These are phyloP conservation scores for Pulveroboletus frians DNA, from an alignment of 768 basidiomycete genomes.

Conservation along the genomic window DNA sequence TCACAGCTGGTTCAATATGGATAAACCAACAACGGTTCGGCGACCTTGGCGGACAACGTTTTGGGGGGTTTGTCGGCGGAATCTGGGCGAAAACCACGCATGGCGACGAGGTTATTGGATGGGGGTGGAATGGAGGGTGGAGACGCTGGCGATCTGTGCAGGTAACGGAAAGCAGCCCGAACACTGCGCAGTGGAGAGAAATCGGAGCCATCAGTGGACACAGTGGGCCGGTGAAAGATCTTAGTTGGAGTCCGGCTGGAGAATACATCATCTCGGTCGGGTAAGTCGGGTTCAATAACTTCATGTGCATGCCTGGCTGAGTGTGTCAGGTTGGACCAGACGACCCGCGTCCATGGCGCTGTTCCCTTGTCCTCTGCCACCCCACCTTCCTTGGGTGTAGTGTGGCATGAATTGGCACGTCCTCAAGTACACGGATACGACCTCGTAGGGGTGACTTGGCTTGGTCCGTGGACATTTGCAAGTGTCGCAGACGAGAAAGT, in stretches of 20 bases:
- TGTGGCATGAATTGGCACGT: constrained; percentile 85
- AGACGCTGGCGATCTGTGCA: constrained; percentile 66
- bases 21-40: constrained; percentile 88
- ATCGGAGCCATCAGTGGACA: constrained; percentile 83
- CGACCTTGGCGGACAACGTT: constrained; percentile 84
- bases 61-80: constrained; percentile 90
- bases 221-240: constrained; percentile 66
- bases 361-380: constrained; percentile 22
- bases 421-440: constrained; percentile 99
- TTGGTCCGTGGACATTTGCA: constrained; percentile 72
- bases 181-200: constrained; percentile 63
- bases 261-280: constrained; percentile 83
- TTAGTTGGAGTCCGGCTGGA: constrained; percentile 84
- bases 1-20: constrained; percentile 66
- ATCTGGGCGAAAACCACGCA: constrained; percentile 55
- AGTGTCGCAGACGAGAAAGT: constrained; percentile 98
- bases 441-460: constrained; percentile 71
- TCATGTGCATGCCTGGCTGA: background rate
- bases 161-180: constrained; percentile 12
- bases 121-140: constrained; percentile 96
- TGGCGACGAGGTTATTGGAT: constrained; percentile 66
- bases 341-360: constrained; percentile 80
- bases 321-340: constrained; percentile 73
- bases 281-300: constrained; percentile 39
- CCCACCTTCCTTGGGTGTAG: constrained; percentile 19